Evolutionary conservation across 495 filamentous ascomycete species (phyloP).

Genomic region (Sporormia fimetaria): DNA sequence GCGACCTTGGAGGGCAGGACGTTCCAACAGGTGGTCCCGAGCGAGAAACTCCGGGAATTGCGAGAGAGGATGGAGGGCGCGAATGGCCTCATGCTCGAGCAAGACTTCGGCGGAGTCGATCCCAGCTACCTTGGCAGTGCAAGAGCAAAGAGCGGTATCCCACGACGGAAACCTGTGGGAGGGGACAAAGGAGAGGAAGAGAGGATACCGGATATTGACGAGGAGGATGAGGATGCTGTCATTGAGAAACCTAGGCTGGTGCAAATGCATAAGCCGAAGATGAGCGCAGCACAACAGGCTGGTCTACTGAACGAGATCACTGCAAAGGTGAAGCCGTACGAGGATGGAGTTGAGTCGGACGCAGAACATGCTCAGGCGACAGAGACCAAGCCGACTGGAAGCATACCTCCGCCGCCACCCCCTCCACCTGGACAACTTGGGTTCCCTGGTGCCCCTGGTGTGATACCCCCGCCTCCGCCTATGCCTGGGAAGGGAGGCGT

Average conservation of each 20-base stretch:
- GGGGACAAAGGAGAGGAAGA: constrained; percentile 31
- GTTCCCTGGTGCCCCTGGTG: too few species aligned
- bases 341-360: constrained; percentile 58
- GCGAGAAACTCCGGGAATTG: constrained; percentile 80
- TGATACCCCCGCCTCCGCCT: constrained; percentile 40
- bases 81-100: constrained; percentile 37
- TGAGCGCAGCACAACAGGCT: constrained; percentile 61
- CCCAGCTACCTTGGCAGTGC: constrained; percentile 24
- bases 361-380: constrained; percentile 58
- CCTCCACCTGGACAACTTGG: constrained; percentile 37
- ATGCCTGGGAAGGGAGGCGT: constrained; percentile 40
- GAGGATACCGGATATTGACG: constrained; percentile 25
- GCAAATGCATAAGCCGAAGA: constrained; percentile 51
- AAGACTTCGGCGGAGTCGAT: constrained; percentile 24
- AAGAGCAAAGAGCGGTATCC: constrained; percentile 39
- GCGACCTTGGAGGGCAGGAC: constrained; percentile 94
- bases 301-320: constrained; percentile 73
- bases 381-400: constrained; percentile 41
- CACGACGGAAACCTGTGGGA: constrained; percentile 28
- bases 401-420: constrained; percentile 38
- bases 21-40: constrained; percentile 74
- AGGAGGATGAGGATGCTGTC: constrained; percentile 33
- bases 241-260: constrained; percentile 37
- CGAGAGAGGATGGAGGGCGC: constrained; percentile 85
- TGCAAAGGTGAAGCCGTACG: constrained; percentile 60